Base-by-base conservation (phyloP, 768 basidiomycete genomes). In the Cystofilobasidium capitatum region DNA sequence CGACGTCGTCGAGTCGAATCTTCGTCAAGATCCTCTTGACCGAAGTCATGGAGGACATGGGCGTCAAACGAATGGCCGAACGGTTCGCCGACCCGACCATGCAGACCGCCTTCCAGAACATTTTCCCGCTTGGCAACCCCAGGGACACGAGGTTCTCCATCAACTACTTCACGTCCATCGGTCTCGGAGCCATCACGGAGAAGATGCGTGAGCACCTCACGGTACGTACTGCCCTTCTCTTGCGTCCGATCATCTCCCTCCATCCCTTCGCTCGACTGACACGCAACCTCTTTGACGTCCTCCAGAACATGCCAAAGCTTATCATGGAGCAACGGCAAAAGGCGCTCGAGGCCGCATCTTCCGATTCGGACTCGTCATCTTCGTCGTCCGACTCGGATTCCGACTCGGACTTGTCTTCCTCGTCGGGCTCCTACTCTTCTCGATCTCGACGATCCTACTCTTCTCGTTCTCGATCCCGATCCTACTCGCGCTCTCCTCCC, bases 81-180 rank as follows among this genome's bases (percentile, higher is more conserved):
- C 80, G 96, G 62, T 93, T 99, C 80, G 86, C 86, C 77, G 91
- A 96, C 66, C 84, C 88, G 10, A 89, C 91, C 72, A 80, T 97
- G 55, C 85, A 80, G 75, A 78, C 72, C 33, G 84, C 83, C 2
- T 89, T 88, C 75, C 81, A 80, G 54, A 84, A 84, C 47, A 89
- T 99, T 87, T 97, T 98, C 85, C 96, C 96, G 0, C 83, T 86
- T 79, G 93, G 97, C 77, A 85, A 92, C 69, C 96, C 96, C 0
- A 96, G 94, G 79, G 88, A 98, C 74, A 98, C 96, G 0, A 83
- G 96, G 63, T 91, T 93, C 75, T 84, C 91, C 3, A 94, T 94
- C 85, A 96, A 96, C 76, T 98, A 98, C 79, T 96, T 97, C 76
- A 99, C 96, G 8, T 91, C 88, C 73, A 86, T 99, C 71, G 91